Conservation (phyloP, 176 grass and related monocot genomes). For the Paspalum vaginatum region DNA sequence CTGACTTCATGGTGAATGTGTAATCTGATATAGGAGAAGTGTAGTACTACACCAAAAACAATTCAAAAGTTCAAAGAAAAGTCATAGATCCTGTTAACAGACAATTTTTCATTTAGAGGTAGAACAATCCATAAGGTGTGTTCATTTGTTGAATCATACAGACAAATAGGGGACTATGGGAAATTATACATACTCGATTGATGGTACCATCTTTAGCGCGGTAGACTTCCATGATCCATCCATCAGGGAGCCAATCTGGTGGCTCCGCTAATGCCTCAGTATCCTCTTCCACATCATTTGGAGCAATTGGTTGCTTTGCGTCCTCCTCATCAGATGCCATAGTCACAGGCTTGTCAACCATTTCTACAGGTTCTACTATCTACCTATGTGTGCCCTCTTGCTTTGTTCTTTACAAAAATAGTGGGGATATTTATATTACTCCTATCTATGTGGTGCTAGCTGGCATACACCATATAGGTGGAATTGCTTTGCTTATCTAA, state of each 20-base stretch:
- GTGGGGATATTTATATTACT: background rate
- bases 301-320: background rate
- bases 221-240: constrained; percentile 14
- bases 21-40: constrained; percentile 39
- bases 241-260: constrained; percentile 23
- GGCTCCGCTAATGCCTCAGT: background rate
- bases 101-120: background rate
- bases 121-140: background rate
- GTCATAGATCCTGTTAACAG: background rate
- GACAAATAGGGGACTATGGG: background rate
- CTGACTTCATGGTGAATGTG: constrained; percentile 32
- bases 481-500: background rate
- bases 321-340: background rate
- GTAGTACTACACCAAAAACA: constrained; percentile 39
- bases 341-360: background rate
- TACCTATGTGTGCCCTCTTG: background rate
- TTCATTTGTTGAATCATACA: background rate
- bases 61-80: background rate
- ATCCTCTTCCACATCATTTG: background rate
- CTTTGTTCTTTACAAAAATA: background rate
- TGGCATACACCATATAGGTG: background rate
- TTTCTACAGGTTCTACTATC: background rate
- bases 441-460: background rate
- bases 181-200: constrained; percentile 30
- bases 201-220: background rate